Conservation (phyloP, 2,329 filamentous ascomycete genomes). For the Botryotinia narcissicola region DNA sequence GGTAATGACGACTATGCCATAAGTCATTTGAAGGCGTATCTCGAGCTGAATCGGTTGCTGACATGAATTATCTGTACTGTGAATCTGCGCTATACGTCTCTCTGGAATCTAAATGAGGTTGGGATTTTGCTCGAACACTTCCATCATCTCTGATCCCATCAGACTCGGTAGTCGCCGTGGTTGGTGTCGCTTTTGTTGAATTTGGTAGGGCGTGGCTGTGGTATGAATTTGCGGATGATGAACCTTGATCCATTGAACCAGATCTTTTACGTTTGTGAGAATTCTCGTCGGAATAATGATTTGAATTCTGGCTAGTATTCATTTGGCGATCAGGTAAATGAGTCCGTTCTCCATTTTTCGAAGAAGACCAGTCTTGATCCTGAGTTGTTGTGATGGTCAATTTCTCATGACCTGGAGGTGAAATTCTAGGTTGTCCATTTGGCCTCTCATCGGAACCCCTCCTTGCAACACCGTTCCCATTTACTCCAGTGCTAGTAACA, state of each 20-base stretch:
- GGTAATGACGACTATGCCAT: conserved; percentile 35
- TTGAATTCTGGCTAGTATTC: conserved; percentile 27
- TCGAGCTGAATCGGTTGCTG: conserved; percentile 30
- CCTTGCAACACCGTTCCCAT: conserved; percentile 29
- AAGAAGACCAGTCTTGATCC: conserved; percentile 36
- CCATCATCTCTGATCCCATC: conserved; percentile 39
- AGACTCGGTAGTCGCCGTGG: conserved; percentile 38
- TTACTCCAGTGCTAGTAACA: conserved; percentile 22
- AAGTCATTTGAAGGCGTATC: conserved; percentile 28
- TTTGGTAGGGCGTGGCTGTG: conserved; percentile 40
- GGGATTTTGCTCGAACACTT: conserved; percentile 43
- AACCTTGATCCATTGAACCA: conserved; percentile 52
- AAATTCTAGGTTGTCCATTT: conserved; percentile 36
- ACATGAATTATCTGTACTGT: conserved; percentile 32
- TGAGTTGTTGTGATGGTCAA: conserved; percentile 37
- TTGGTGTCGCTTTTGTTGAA: conserved; percentile 39
- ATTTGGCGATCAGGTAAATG: conserved; percentile 22
- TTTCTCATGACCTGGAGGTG: conserved; percentile 38
- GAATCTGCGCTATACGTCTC: conserved; percentile 31
- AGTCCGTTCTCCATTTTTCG: conserved; percentile 31
- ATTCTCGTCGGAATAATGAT: conserved; percentile 39
- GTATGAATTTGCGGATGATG: conserved; percentile 39
- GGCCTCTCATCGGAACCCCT: conserved; percentile 36
- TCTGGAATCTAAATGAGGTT: conserved; percentile 38
- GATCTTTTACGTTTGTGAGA: conserved; percentile 70